These are phyloP conservation scores for Marchantia paleacea DNA, from an alignment of 225 moss, liverwort and hornwort genomes.

Conservation along the genomic window DNA sequence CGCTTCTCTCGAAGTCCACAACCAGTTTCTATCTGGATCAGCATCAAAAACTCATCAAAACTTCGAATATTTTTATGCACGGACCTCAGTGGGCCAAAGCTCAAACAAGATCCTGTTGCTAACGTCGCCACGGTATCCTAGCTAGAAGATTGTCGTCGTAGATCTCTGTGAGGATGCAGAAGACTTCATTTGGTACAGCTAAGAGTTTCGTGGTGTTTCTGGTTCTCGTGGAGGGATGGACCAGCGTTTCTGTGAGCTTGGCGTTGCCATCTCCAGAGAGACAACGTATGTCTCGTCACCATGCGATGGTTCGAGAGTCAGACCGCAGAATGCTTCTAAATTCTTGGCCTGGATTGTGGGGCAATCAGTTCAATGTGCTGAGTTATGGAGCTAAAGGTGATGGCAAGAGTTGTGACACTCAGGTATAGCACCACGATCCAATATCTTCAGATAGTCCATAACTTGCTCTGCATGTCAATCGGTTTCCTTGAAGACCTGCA, in stretches of 20 bases:
- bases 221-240: neutral
- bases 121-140: neutral
- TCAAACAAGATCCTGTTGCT: neutral
- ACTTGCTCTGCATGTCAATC: neutral
- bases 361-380: conserved; percentile 3
- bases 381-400: neutral
- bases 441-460: neutral
- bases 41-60: neutral
- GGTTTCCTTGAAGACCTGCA: neutral
- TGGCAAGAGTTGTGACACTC: neutral
- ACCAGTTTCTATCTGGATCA: neutral
- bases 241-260: neutral
- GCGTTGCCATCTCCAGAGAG: neutral
- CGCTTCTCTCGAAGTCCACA: neutral
- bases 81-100: neutral
- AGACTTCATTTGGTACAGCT: neutral
- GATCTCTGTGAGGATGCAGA: neutral
- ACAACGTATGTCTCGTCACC: neutral
- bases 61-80: neutral
- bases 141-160: conserved; percentile 5
- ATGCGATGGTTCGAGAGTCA: neutral
- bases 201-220: neutral
- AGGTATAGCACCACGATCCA: neutral
- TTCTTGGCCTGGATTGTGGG: neutral
- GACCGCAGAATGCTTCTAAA: neutral